Evolutionary conservation across 805 yeast genomes (phyloP), one percentile per base, ranked within the genome.

Genomic region (Yamadazyma laniorum): DNA sequence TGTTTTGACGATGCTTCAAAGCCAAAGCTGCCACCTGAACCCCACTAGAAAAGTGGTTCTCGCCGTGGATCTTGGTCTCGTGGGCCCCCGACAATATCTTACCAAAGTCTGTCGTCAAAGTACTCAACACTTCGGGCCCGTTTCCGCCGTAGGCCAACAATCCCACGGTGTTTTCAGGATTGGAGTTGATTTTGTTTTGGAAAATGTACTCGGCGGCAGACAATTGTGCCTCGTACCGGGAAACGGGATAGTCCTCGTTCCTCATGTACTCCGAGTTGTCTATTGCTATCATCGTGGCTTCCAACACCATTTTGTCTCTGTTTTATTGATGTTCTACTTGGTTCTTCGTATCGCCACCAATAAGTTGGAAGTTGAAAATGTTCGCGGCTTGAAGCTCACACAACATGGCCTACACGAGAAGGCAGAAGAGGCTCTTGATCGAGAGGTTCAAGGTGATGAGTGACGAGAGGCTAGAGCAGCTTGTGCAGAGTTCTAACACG

Each of bases 181-280:
- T 93, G 35, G 89, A 70, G 56, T 83, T 82, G 45, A 87, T 79
- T 64, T 93, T 91, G 47, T 85, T 79, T 47, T 84, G 83, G 69
- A 93, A 95, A 31, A 93, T 79, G 50, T 81, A 71, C 51, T 88
- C 93, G 19, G 90, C 89, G 7, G 96, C 81, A 46, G 93, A 95
- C 44, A 85, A 70, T 63, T 93, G 96, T 1, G 98, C 96, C 47
- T 85, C 95, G 58, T 81, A 90, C 54, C 99, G 75, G 12, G 90
- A 82, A 13, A 95, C 80, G 25, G 85, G 75, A 55, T 82, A 93
- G 61, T 93, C 99, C 22, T 98, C 99, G 59, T 93, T 93, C 55
- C 99, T 76, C 79, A 90, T 85, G 63, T 75, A 91, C 67, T 93
- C 99, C 36, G 96, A 88, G 72, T 89, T 91, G 71, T 93, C 99